Evolutionary conservation across 441 rosid species (phyloP).

Genomic region (Bruguiera hainesii): DNA sequence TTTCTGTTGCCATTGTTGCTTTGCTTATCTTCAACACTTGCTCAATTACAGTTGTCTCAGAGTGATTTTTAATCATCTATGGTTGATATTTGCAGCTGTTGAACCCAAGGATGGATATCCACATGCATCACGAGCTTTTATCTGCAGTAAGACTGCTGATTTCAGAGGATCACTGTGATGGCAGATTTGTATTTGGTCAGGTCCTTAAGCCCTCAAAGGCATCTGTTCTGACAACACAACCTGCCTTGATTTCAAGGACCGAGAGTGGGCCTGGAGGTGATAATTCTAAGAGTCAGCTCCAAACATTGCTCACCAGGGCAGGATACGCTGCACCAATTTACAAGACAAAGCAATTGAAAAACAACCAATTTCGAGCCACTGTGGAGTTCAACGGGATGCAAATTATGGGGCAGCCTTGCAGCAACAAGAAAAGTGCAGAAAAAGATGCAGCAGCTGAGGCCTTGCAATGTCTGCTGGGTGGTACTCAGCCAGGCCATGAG

Average conservation of each 20-base stretch:
- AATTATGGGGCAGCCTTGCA: slow-evolving; percentile 79
- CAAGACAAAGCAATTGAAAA: slow-evolving; percentile 72
- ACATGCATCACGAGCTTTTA: slow-evolving; percentile 53
- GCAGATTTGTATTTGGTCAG: slow-evolving; percentile 80
- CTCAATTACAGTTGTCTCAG: not conserved
- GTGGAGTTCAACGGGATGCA: slow-evolving; percentile 74
- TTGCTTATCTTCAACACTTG: not conserved
- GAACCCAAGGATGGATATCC: slow-evolving; percentile 63
- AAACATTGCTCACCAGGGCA: slow-evolving; percentile 78
- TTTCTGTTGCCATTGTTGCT: not conserved
- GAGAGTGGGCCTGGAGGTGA: slow-evolving; percentile 94
- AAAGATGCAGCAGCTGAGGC: slow-evolving; percentile 98
- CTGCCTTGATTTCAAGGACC: slow-evolving; percentile 41
- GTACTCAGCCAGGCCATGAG: slow-evolving; percentile 44
- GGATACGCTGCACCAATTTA: slow-evolving; percentile 71
- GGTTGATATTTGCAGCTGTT: slow-evolving; percentile 52
- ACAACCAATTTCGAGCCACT: slow-evolving; percentile 60
- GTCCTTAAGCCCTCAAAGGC: slow-evolving; percentile 33
- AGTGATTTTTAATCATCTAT: slow-evolving; percentile 8
- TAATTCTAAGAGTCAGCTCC: slow-evolving; percentile 89
- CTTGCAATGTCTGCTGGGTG: slow-evolving; percentile 73
- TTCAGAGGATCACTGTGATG: slow-evolving; percentile 64
- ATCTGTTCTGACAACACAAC: slow-evolving; percentile 31
- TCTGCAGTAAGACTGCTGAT: slow-evolving; percentile 56
- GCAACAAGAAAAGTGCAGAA: slow-evolving; percentile 90